Conservation (phyloP, 2,329 filamentous ascomycete species). For the Paraphoma chrysanthemicola region DNA sequence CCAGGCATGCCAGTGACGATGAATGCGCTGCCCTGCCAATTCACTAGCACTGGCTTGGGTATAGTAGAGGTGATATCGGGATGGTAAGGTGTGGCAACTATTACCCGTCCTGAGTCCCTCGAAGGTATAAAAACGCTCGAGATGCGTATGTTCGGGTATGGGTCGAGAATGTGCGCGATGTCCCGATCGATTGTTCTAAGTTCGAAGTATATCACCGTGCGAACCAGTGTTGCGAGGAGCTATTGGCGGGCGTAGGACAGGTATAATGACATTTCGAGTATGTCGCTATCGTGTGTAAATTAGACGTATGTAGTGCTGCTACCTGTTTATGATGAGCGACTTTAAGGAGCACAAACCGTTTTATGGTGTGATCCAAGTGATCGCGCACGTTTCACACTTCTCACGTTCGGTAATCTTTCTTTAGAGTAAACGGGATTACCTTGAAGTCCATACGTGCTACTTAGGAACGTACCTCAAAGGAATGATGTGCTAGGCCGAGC, state of each 20-base stretch:
- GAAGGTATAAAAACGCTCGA: neutral
- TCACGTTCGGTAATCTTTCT: no score
- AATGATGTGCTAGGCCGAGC: no score
- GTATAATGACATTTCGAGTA: neutral
- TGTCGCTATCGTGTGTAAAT: no score
- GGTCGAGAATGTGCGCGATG: neutral
- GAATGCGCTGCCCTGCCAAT: neutral
- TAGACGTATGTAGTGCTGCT: no score
- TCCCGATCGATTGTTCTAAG: neutral
- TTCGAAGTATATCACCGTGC: neutral
- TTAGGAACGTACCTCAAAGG: no score
- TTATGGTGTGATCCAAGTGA: no score
- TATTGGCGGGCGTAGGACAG: neutral
- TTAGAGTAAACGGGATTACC: no score
- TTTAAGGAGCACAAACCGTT: no score
- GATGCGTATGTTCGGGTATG: neutral
- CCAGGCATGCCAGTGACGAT: neutral
- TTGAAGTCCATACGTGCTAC: no score
- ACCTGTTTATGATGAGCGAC: no score
- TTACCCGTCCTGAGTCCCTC: neutral
- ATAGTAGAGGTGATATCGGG: neutral
- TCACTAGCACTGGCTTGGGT: neutral
- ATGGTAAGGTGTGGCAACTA: neutral
- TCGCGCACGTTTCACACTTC: no score
- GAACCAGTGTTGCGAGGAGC: neutral